Base-by-base conservation (phyloP, 768 basidiomycete genomes). In the Favolaschia claudopus region DNA sequence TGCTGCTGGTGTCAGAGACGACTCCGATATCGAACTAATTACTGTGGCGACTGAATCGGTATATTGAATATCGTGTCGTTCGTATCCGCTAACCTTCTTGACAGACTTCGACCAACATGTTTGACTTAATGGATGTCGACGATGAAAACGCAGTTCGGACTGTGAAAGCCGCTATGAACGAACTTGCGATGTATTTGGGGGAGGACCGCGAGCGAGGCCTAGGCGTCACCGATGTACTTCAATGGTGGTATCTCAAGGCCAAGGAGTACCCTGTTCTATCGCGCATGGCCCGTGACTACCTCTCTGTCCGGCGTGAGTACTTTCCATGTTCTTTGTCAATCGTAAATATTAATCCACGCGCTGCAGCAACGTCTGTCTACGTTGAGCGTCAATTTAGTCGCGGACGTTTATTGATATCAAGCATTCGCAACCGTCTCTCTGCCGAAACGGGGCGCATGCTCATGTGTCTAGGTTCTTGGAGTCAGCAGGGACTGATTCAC, bases 331-430 rank as follows among this genome's bases (percentile, higher is more conserved):
- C 38, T 37, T 32, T 33, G 8, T 50, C 28, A 13, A 15, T 29
- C n/a, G 59, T 49, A n/a, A 28, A 50, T 24, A n/a, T 28, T 37
- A 7, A 43, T 44, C 49, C 49, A 14, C n/a, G n/a, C n/a, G n/a
- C n/a, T n/a, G n/a, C 52, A 74, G 72, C 71, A 6, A 71, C 72
- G 1, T 75, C 72, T 8, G 58, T 69, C 8, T 71, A 67, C 43
- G 70, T 76, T 29, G 69, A 76, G 49, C 65, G 67, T 5, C 42
- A 70, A 10, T 76, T 76, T 62, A 71, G 68, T 54, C 60, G 66
- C 3, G 73, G 73, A n/a, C 65, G 64, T 1, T 53, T 75, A 3
- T 25, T 74, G 12, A 59, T 74, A 1, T 66, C 70, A 0, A 68
- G 70, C 34, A 59, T 68, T 6, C 62, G 63, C 25, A 73, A 70